Evolutionary conservation across 2,329 filamentous ascomycete species (phyloP).

Genomic region (Boeremia exigua): DNA sequence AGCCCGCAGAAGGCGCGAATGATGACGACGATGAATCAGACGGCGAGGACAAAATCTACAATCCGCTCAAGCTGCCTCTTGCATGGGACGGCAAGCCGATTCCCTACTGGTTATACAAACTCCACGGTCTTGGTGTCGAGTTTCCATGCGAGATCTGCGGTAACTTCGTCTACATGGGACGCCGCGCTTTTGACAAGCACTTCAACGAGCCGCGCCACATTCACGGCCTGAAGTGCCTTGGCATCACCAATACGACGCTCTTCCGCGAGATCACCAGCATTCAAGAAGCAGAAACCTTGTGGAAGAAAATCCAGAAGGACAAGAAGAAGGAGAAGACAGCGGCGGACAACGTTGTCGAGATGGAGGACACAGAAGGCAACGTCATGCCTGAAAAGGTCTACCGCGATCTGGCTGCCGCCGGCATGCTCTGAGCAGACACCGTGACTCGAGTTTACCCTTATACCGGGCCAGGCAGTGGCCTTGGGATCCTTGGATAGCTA

Average conservation of each 20-base stretch:
- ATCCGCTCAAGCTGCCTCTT: slow-evolving; percentile 91
- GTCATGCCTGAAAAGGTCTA: slow-evolving; percentile 99
- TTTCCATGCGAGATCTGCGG: slow-evolving; percentile 96
- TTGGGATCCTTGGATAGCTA: not conserved
- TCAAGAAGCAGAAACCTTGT: slow-evolving; percentile 83
- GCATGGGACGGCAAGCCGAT: slow-evolving; percentile 99
- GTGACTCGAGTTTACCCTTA: too few relatives aligned
- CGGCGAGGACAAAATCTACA: slow-evolving; percentile 86
- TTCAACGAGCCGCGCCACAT: slow-evolving; percentile 95
- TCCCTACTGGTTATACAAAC: slow-evolving; percentile 97
- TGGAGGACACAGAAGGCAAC: slow-evolving; percentile 97
- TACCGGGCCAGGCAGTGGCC: not conserved
- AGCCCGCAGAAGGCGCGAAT: slow-evolving; percentile 60
- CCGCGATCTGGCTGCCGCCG: slow-evolving; percentile 91
- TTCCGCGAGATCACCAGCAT: slow-evolving; percentile 96
- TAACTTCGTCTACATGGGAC: slow-evolving; percentile 98
- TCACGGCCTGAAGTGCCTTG: slow-evolving; percentile 90
- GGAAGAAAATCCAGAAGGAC: slow-evolving; percentile 91
- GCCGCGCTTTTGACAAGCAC: slow-evolving; percentile 96
- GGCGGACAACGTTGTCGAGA: slow-evolving; percentile 88
- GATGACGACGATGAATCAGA: slow-evolving; percentile 72
- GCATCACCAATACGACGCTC: slow-evolving; percentile 87
- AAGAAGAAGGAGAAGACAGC: slow-evolving; percentile 77
- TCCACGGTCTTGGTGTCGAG: slow-evolving; percentile 93
- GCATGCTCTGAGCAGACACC: slow-evolving; percentile 57